Evolutionary conservation across 176 grass and related monocot genomes (phyloP).

Genomic region (Ananas comosus): DNA sequence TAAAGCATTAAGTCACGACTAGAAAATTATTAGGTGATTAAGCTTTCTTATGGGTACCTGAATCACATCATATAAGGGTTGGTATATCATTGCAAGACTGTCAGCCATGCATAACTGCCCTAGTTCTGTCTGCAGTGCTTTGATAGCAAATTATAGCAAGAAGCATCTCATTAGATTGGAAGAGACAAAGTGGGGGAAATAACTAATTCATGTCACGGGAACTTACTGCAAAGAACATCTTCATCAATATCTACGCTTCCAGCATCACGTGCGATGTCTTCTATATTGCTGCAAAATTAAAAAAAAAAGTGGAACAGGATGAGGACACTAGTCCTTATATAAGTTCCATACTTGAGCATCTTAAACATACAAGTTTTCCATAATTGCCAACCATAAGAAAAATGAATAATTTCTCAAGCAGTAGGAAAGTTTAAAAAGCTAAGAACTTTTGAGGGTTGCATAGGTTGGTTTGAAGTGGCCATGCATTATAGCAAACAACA

Average conservation of each 20-base stretch:
- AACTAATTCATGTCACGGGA: constrained; percentile 10
- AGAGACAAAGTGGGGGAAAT: neutral
- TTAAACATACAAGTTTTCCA: neutral
- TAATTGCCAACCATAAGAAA: neutral
- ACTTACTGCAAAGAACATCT: constrained; percentile 63
- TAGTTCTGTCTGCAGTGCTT: constrained; percentile 58
- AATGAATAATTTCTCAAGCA: neutral
- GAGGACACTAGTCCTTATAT: neutral
- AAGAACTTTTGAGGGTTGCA: neutral
- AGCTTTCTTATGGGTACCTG: constrained; percentile 41
- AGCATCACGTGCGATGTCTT: constrained; percentile 81
- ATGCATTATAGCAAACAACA: neutral
- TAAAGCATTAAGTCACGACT: neutral
- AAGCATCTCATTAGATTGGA: neutral
- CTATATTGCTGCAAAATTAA: constrained; percentile 66
- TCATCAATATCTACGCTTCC: constrained; percentile 74
- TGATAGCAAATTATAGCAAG: constrained; percentile 2
- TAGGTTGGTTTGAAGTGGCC: neutral
- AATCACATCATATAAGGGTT: constrained; percentile 61
- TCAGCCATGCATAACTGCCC: constrained; percentile 42
- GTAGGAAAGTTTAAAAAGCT: neutral
- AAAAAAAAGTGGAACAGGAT: constrained; percentile 14
- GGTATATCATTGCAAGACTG: constrained; percentile 53
- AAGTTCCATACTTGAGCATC: neutral
- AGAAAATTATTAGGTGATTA: neutral